A percentile compares a stretch with the other conserved stretches of the same genome.
These are phyloP conservation scores for Talaromyces sp. DNA, from an alignment of 2,329 filamentous ascomycete genomes.

Conservation along the genomic window DNA sequence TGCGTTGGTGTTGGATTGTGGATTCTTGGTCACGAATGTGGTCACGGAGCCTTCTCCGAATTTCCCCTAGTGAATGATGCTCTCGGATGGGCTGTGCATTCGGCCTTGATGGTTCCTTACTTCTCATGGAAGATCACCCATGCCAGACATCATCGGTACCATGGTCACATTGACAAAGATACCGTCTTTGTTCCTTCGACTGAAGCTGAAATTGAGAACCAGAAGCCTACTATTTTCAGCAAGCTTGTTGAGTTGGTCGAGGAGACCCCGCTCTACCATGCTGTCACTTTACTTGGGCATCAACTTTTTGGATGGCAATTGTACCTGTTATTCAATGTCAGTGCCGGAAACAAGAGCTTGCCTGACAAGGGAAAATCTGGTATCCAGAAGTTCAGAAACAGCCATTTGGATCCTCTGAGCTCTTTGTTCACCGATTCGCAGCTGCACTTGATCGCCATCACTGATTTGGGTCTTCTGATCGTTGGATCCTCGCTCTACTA, in stretches of 20 bases:
- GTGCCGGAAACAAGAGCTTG: slow-evolving; percentile 41
- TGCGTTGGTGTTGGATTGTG: slow-evolving; percentile 24
- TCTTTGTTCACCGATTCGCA: slow-evolving; percentile 63
- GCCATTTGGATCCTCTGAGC: slow-evolving; percentile 64
- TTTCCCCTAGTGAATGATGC: slow-evolving; percentile 60
- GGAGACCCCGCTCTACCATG: slow-evolving; percentile 61
- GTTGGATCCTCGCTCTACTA: slow-evolving; percentile 56
- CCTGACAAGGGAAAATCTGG: slow-evolving; percentile 14
- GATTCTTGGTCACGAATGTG: slow-evolving; percentile 61
- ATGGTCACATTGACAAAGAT: slow-evolving; percentile 68
- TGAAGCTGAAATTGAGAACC: slow-evolving; percentile 30
- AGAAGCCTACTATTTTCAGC: slow-evolving; percentile 45
- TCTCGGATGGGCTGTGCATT: slow-evolving; percentile 66
- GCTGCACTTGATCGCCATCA: slow-evolving; percentile 58
- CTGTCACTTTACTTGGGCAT: slow-evolving; percentile 58
- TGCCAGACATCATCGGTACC: slow-evolving; percentile 68
- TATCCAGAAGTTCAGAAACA: slow-evolving; percentile 30
- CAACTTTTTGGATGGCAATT: slow-evolving; percentile 66
- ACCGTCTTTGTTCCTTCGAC: slow-evolving; percentile 63
- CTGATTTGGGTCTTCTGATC: slow-evolving; percentile 61
- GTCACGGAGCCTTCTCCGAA: slow-evolving; percentile 67
- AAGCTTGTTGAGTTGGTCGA: slow-evolving; percentile 56
- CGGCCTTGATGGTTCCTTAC: slow-evolving; percentile 67
- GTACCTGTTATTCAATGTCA: slow-evolving; percentile 64
- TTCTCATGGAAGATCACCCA: slow-evolving; percentile 74